Percentiles rank a stretch among this genome's conserved stretches.
phyloP scores from a whole-genome alignment of 2,329 filamentous ascomycete species.

The Penicillium italicum region DNA sequence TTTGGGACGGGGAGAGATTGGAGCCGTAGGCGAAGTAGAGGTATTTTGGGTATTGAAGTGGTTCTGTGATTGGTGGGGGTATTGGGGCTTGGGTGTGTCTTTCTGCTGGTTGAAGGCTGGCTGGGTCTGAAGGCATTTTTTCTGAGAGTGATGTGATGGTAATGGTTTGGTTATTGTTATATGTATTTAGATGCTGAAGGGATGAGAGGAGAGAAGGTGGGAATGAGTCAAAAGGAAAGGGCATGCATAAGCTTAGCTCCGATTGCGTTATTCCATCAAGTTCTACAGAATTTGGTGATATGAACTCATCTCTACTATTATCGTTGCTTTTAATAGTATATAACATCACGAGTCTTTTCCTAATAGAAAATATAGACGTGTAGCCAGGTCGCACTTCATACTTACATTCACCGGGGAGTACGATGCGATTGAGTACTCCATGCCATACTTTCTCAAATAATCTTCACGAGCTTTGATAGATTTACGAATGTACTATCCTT shows the following conservation, averaged over 20 bases:
- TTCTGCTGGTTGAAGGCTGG: background rate
- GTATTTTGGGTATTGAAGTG: slow-evolving; percentile 18
- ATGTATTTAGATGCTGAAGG: background rate
- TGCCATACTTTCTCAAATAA: background rate
- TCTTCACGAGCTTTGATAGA: background rate
- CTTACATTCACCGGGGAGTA: too few relatives aligned
- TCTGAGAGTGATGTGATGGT: background rate
- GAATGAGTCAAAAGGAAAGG: background rate
- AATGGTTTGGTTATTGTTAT: background rate
- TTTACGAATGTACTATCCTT: background rate
- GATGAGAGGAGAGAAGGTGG: background rate
- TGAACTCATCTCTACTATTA: background rate
- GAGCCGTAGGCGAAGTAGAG: slow-evolving; percentile 47
- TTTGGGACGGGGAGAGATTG: slow-evolving; percentile 43
- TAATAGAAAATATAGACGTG: too few relatives aligned
- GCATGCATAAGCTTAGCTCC: background rate
- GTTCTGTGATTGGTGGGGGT: slow-evolving; percentile 18
- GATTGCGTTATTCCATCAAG: background rate
- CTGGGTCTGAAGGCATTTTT: background rate
- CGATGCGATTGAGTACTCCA: background rate
- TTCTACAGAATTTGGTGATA: background rate
- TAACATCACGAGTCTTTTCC: too few relatives aligned
- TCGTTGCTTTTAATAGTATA: background rate
- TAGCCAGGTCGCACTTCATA: too few relatives aligned
- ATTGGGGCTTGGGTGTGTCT: background rate